phyloP scores from a whole-genome alignment of 2,329 filamentous ascomycete species.

The Myriosclerotinia duriaeana region DNA sequence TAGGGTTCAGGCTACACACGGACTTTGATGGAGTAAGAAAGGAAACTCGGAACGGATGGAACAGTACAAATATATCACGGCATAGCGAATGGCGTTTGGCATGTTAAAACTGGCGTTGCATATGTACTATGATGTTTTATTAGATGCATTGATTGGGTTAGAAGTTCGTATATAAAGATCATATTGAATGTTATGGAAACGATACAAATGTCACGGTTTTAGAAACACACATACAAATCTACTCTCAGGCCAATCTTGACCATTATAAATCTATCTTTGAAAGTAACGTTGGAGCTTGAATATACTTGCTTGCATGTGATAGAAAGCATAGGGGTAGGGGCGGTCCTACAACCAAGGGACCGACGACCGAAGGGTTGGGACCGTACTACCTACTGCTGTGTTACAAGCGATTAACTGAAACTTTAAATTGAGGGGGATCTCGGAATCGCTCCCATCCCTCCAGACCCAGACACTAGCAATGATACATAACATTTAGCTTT shows the following conservation, averaged over 20 bases:
- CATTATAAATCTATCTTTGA: neutral
- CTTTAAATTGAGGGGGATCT: neutral
- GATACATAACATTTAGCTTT: neutral
- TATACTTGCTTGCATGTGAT: neutral
- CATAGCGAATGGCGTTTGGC: slow-evolving; percentile 21
- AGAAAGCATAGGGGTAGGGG: neutral
- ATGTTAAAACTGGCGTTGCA: neutral
- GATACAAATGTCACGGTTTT: neutral
- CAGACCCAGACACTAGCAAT: neutral
- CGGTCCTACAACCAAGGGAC: neutral
- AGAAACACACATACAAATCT: neutral
- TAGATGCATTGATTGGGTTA: neutral
- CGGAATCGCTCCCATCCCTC: neutral
- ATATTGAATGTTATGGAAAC: neutral
- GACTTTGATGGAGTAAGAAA: neutral
- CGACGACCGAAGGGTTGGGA: neutral
- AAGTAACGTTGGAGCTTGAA: neutral
- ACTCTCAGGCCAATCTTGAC: neutral
- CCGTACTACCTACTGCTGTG: neutral
- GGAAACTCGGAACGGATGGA: neutral
- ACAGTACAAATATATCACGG: neutral
- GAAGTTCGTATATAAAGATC: neutral
- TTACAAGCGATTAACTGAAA: neutral
- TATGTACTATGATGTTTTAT: neutral
- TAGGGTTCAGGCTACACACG: neutral